Evolutionary conservation across 1,284 basidiomycete genomes (phyloP), one percentile per base, ranked within the genome.

Genomic region (Rhodofomes roseus): DNA sequence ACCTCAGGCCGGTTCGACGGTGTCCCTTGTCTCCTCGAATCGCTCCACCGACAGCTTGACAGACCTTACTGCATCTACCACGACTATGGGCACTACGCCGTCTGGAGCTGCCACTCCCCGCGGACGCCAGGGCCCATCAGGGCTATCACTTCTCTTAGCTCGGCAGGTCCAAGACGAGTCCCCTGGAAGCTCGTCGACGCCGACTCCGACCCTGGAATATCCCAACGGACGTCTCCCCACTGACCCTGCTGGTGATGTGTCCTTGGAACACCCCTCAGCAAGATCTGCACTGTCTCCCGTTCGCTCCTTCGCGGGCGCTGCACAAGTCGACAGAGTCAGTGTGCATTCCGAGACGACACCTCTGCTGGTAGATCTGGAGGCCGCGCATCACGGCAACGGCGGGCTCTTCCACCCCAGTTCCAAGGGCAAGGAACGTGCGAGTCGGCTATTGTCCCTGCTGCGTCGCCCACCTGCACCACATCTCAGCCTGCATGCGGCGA

Each of bases 71-170:
- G 65, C 70, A 6, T 74, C 78, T 11, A 71, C 74, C 1, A 70
- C 70, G 34, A 72, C 78, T n/a, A 58, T 71, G 18, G 60, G 72
- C 11, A 69, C 77, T 39, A 58, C 60, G 20, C 55, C 62, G 48
- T 62, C 65, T n/a, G 68, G 65, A 7, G 51, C 63, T 16, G 61
- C 63, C 34, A 69, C 68, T 16, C 65, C 71, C 5, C 60, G 64
- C 27, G 63, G 65, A 3, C 61, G 56, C 4, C 43, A 53, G 1
- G 63, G 62, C 9, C 60, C 80, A n/a, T 81, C 77, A 9, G 77
- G 72, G 1, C 70, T 79, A 39, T 78, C 80, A 3, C 55, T 81
- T 20, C 70, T 79, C 27, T 68, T 79, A 55, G 71, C 78, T n/a
- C 73, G 67, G 11, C 70, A 66, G 55, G 41, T 29, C 29, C 59